phyloP scores from a whole-genome alignment of 305 asterid genomes.

The Lippia alba region DNA sequence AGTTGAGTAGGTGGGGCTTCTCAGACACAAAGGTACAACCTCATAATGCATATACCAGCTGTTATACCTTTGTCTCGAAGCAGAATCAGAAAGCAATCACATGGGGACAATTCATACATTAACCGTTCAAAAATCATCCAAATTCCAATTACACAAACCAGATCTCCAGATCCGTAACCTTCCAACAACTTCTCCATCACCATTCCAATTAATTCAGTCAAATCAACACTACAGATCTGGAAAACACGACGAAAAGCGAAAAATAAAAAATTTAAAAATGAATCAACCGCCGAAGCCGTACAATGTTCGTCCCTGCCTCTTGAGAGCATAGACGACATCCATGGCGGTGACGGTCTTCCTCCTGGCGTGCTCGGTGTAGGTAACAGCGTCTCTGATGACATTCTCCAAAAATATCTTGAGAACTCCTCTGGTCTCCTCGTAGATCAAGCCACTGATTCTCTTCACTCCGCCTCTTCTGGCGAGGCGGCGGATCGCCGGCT shows the following conservation, averaged over 20 bases:
- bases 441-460: conserved; percentile 51
- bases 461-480: conserved; percentile 60
- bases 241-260: no score
- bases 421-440: conserved; percentile 54
- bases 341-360: conserved; percentile 56
- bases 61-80: background rate
- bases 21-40: conserved; percentile 13
- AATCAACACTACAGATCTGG: background rate
- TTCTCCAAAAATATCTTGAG: conserved; percentile 53
- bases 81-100: background rate
- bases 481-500: conserved; percentile 52
- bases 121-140: background rate
- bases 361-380: conserved; percentile 51
- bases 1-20: no score
- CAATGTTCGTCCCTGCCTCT: conserved; percentile 54
- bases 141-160: background rate
- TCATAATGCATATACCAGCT: background rate
- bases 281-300: conserved; percentile 49
- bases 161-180: conserved; percentile 3
- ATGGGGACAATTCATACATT: background rate
- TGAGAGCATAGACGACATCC: conserved; percentile 51
- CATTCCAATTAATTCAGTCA: background rate
- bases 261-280: background rate
- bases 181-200: background rate
- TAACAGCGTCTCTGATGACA: conserved; percentile 50